Evolutionary conservation across 257 asterid genomes (phyloP).

Genomic region (Lantana camara): DNA sequence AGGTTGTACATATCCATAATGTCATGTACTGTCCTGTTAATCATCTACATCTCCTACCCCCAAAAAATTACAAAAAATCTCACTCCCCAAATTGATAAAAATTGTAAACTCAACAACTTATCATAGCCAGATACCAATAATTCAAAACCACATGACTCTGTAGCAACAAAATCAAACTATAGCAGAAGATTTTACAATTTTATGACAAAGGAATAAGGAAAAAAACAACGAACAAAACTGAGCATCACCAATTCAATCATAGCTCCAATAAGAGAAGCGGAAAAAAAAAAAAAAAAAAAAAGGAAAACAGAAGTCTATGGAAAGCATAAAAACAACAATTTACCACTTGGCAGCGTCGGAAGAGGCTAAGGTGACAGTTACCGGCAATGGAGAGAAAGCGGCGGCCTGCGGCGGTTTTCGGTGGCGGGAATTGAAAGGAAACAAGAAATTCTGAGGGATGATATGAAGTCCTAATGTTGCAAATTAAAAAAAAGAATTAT

Average conservation of each 20-base stretch:
- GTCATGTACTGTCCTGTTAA: background rate
- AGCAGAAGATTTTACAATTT: background rate
- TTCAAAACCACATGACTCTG: background rate
- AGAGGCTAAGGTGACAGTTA: background rate
- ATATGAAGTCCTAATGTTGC: too few relatives aligned
- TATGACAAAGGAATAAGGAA: background rate
- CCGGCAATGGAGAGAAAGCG: background rate
- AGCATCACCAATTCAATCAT: background rate
- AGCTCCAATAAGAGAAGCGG: background rate
- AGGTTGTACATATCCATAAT: too few relatives aligned
- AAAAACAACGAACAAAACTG: background rate
- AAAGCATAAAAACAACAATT: background rate
- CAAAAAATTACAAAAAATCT: background rate
- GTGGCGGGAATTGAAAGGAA: background rate
- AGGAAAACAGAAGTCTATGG: background rate
- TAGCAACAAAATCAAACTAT: background rate
- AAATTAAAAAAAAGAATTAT: too few relatives aligned
- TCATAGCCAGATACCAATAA: background rate
- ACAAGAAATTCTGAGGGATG: too few relatives aligned
- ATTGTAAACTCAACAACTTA: background rate
- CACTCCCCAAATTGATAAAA: background rate
- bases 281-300: too few relatives aligned
- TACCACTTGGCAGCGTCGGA: background rate
- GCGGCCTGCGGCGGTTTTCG: background rate
- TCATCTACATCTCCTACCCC: background rate